Evolutionary conservation across 2,329 filamentous ascomycete genomes (phyloP).

Genomic region (Calonectria pseudoturangicola): DNA sequence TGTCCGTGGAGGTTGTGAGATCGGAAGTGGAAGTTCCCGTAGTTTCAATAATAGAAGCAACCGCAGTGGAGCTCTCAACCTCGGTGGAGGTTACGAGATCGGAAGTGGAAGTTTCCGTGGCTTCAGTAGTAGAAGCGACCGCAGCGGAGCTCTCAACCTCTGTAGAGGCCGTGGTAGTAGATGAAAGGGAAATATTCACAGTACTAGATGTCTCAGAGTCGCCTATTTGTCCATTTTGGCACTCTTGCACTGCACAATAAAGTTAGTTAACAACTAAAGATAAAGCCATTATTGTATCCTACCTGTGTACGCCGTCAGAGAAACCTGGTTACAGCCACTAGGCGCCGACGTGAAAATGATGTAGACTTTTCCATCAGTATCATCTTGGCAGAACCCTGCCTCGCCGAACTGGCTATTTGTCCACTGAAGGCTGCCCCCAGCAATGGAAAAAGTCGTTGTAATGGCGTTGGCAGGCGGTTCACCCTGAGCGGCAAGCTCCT

Average conservation of each 20-base stretch:
- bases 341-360: not conserved
- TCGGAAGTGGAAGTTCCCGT: not conserved
- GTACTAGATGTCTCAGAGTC: not conserved
- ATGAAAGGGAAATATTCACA: too few relatives aligned
- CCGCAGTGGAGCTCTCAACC: not conserved
- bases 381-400: conserved; percentile 8
- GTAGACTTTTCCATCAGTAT: not conserved
- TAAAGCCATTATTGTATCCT: not conserved
- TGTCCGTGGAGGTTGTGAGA: not conserved
- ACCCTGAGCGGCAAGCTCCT: not conserved
- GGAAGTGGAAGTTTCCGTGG: not conserved
- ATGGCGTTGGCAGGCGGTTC: not conserved
- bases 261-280: not conserved
- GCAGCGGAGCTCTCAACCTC: too few relatives aligned
- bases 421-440: not conserved
- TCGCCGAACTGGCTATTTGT: not conserved
- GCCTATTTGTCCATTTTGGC: conserved; percentile 16
- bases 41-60: not conserved
- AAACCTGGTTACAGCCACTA: not conserved
- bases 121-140: too few relatives aligned
- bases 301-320: not conserved
- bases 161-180: too few relatives aligned
- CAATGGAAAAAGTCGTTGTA: not conserved
- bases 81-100: not conserved
- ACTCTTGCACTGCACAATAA: not conserved